A percentile compares a stretch with the other conserved stretches of the same genome.
Conservation (phyloP, 2,329 filamentous ascomycete species). For the Colletotrichum siamense region DNA sequence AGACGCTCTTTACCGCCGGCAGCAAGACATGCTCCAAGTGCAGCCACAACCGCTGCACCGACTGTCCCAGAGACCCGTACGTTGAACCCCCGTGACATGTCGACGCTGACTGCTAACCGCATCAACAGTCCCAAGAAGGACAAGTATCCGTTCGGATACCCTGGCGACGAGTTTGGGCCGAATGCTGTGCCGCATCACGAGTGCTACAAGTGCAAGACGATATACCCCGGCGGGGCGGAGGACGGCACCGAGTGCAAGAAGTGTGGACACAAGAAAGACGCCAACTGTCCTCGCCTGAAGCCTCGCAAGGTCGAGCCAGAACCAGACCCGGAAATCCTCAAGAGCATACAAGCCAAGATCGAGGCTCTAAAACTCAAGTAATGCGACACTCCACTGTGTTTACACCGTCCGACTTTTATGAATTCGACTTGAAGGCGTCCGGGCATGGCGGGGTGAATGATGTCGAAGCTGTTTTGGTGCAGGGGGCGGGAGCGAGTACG, state of each 20-base stretch:
- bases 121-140: conserved; percentile 64
- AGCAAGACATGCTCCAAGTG: conserved; percentile 72
- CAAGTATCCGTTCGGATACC: conserved; percentile 74
- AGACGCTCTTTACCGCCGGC: conserved; percentile 62
- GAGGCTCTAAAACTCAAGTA: conserved; percentile 42
- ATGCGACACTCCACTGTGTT: neutral
- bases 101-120: neutral
- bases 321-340: conserved; percentile 66
- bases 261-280: conserved; percentile 67
- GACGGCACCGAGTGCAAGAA: conserved; percentile 61
- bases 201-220: conserved; percentile 68
- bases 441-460: conserved; percentile 1
- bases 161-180: conserved; percentile 65
- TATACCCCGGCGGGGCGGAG: conserved; percentile 57
- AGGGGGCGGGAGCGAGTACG: conserved; percentile 1
- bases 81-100: conserved; percentile 37
- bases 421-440: conserved; percentile 11
- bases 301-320: conserved; percentile 66
- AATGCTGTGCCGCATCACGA: conserved; percentile 58
- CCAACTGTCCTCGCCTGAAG: conserved; percentile 61
- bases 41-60: conserved; percentile 76
- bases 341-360: conserved; percentile 62
- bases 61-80: conserved; percentile 82
- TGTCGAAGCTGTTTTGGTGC: conserved; percentile 1
- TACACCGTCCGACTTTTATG: neutral